Evolutionary conservation across 495 filamentous ascomycete species (phyloP), one percentile per base, ranked within the genome.

Genomic region (Penicillium arizonense): DNA sequence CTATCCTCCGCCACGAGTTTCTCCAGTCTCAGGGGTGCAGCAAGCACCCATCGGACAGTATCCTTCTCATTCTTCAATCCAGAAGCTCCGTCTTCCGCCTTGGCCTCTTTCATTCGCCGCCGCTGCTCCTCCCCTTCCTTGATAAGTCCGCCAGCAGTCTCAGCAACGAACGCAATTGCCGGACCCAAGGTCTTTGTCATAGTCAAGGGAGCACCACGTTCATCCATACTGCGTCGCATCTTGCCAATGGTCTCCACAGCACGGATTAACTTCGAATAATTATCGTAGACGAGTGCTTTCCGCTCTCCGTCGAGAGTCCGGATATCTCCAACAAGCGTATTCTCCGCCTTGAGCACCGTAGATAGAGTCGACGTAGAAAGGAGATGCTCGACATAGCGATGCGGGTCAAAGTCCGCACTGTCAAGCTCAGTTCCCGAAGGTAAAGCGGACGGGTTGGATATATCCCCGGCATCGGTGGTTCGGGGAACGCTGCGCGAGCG

Each of bases 201-300:
- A 0, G 72, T 77, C 65, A 77, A 66, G 24, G 73, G 75, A 18
- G 73, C 67, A 4, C 71, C 77, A 0, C 73, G 64, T 18, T 76
- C 70, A 57, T 75, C 73, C 76, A 71, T 74, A 76, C 83, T 76
- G 47, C 61, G 63, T 13, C 73, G 63, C 75, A 78, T 77, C 65
- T 85, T 87, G 21, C 89, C 81, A 63, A 98, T 98, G 11, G 93
- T 97, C 67, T 96, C 91, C 12, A 95, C 97, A 13, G 94, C 94
- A 14, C 84, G 82, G 55, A 98, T 97, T 61, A 98, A 74, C 75
- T 97, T 97, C 55, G 84, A 89, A 69, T 97, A 98, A 67, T 98
- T 98, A 68, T 98, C 94, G 67, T 98, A 98, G 4, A 98, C 94
- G 36, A 98, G 76, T 20, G 94, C 91, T 70, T 98, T 98, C 62